phyloP scores from a whole-genome alignment of 2,329 filamentous ascomycete genomes.

The Xylariaceae sp. region DNA sequence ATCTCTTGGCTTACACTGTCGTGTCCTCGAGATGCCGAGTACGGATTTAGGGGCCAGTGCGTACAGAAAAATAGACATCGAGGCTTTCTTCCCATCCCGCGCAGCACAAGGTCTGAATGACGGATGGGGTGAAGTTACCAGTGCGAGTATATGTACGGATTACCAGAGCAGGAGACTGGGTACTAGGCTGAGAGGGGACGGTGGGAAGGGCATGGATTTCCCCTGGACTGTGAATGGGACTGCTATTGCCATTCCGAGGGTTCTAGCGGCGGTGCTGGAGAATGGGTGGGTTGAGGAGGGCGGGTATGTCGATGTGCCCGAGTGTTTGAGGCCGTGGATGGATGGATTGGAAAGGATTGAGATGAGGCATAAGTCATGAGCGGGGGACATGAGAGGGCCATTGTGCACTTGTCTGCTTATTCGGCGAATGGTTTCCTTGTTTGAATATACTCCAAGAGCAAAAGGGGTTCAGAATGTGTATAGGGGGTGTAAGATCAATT shows the following conservation, averaged over 20 bases:
- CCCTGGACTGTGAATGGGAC: conserved; percentile 94
- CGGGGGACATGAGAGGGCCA: too few species aligned
- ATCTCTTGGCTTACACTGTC: conserved; percentile 76
- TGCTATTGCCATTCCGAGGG: conserved; percentile 83
- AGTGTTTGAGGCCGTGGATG: conserved; percentile 83
- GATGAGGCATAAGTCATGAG: conserved; percentile 24
- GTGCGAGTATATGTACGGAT: conserved; percentile 86
- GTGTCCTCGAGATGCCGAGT: conserved; percentile 89
- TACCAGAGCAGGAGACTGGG: conserved; percentile 84
- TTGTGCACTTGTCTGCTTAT: too few species aligned
- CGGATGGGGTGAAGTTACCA: conserved; percentile 93
- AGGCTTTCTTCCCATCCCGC: conserved; percentile 87
- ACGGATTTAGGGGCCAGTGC: conserved; percentile 87
- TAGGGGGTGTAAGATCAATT: too few species aligned
- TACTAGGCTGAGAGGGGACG: conserved; percentile 63
- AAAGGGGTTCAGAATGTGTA: too few species aligned
- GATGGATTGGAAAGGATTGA: conserved; percentile 67
- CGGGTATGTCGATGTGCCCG: conserved; percentile 69
- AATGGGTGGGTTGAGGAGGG: conserved; percentile 78
- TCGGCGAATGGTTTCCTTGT: too few species aligned
- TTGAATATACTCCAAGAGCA: too few species aligned
- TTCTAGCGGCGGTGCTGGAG: conserved; percentile 86
- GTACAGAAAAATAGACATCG: conserved; percentile 84
- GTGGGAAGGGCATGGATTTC: conserved; percentile 23
- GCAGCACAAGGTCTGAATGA: conserved; percentile 46